A percentile compares a stretch with the other conserved stretches of the same genome.
Evolutionary conservation across 495 filamentous ascomycete genomes (phyloP).

Genomic region (Lepraria neglecta): DNA sequence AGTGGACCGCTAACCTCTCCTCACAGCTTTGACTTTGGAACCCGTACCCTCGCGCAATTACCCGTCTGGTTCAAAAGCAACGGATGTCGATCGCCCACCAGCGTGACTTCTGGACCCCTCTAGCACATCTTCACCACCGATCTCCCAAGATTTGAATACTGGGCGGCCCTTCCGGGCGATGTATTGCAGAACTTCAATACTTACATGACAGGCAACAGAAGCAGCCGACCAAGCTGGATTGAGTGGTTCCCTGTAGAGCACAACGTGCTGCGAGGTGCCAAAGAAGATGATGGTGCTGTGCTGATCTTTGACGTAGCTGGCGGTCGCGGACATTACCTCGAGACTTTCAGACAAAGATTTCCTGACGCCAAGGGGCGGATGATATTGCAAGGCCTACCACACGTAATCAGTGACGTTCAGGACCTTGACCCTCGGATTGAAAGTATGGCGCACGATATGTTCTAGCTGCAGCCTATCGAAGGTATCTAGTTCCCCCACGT

Average conservation of each 20-base stretch:
- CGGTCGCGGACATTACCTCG: constrained; percentile 18
- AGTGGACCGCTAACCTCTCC: neutral
- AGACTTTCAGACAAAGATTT: constrained; percentile 18
- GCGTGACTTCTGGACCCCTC: neutral
- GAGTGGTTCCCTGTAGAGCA: neutral
- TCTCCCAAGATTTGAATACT: neutral
- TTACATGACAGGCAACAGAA: constrained; percentile 1
- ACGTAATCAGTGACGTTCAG: constrained; percentile 31
- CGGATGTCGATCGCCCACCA: neutral
- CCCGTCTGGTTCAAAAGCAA: neutral
- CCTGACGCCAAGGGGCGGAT: constrained; percentile 33
- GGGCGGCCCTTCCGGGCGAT: neutral
- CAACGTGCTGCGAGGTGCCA: neutral
- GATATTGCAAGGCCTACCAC: constrained; percentile 40
- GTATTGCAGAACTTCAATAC: constrained; percentile 4
- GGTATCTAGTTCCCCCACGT: constrained; percentile 1
- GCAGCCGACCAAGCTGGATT: neutral
- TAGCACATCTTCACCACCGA: neutral
- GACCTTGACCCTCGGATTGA: constrained; percentile 2
- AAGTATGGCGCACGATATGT: constrained; percentile 16
- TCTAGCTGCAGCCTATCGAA: constrained; percentile 15
- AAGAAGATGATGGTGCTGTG: constrained; percentile 9
- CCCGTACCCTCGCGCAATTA: neutral
- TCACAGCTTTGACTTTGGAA: neutral
- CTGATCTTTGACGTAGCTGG: constrained; percentile 25